Base-by-base conservation (phyloP, 495 filamentous ascomycete species). In the Penicillium malachiteum region DNA sequence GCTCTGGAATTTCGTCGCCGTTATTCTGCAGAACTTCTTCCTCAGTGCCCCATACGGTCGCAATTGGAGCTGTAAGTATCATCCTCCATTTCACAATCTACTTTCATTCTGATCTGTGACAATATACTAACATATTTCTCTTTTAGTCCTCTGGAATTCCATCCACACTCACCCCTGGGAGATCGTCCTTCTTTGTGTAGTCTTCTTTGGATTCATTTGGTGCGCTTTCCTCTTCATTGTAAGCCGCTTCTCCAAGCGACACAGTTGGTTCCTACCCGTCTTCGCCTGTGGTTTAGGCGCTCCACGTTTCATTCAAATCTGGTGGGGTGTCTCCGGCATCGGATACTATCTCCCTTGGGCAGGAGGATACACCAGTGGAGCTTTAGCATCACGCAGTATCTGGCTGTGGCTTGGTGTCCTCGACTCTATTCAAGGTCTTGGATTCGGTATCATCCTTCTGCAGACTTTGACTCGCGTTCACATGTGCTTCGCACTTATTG, bases 351-450 rank as follows among this genome's bases (percentile, higher is more conserved):
- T 80, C 0, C 77, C 77, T 10, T 80, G 77, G 77, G 75, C 67
- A 8, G 75, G 76, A 5, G 62, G 68, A 10, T 67, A 67, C 30
- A 67, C 70, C 0, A 60, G 62, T 9, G 75, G 74, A 18, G 77
- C 77, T 1, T 69, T 80, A 3, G 71, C 70, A 11, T 76, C 74
- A 26, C 75, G 77, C 13, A 73, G 71, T 65, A 41, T 80, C 7
- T 80, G 77, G 77, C 67, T 80, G 7, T 80, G 77, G 77, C 71
- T 80, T 2, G 77, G 77, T 45, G 74, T 79, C 0, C 53, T 80
- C 18, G 77, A 79, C 53, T 66, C 76, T 2, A 60, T 80, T n/a
- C 77, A 80, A 54, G 77, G 76, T 26, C 69, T 80, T 6, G 77
- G 77, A 7, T 79, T 79, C 37, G 77, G 77, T 57, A 77, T 80